Evolutionary conservation across 352 stramenopile genomes (phyloP).

Genomic region (Globisporangium takayamanum): DNA sequence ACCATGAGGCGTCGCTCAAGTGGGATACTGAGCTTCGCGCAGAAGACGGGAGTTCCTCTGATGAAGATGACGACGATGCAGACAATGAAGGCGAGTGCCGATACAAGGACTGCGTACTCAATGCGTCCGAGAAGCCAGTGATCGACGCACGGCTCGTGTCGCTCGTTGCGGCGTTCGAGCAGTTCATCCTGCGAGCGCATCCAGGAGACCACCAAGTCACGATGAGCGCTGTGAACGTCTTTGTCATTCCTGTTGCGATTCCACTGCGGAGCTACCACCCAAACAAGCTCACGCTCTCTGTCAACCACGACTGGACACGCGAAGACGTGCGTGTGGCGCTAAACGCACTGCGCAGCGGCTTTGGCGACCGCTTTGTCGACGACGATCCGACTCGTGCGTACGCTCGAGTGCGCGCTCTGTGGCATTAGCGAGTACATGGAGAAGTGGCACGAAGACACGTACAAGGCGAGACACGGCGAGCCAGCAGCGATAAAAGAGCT

Average conservation of each 20-base stretch:
- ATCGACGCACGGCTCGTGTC: neutral
- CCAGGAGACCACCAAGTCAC: neutral
- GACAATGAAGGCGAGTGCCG: too few species aligned
- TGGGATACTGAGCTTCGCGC: neutral
- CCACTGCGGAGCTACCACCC: constrained; percentile 1
- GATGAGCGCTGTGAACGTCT: neutral
- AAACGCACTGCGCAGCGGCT: neutral
- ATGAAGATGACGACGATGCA: too few species aligned
- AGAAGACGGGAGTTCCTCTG: neutral
- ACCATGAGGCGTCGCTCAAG: neutral
- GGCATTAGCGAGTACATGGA: neutral
- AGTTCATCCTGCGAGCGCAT: neutral
- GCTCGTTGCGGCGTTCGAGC: neutral
- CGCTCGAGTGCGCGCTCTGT: neutral
- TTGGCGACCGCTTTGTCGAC: constrained; percentile 1
- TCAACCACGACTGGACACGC: neutral
- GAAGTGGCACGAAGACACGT: neutral
- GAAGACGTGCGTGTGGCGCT: constrained; percentile 4
- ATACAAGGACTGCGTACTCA: neutral
- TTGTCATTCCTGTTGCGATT: neutral
- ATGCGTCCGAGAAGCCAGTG: neutral
- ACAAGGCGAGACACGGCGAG: neutral
- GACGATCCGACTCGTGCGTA: neutral
- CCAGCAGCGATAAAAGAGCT: neutral
- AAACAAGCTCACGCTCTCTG: neutral